Base-by-base conservation (phyloP, 805 yeast genomes). In the Cyberlindnera misumaiensis region DNA sequence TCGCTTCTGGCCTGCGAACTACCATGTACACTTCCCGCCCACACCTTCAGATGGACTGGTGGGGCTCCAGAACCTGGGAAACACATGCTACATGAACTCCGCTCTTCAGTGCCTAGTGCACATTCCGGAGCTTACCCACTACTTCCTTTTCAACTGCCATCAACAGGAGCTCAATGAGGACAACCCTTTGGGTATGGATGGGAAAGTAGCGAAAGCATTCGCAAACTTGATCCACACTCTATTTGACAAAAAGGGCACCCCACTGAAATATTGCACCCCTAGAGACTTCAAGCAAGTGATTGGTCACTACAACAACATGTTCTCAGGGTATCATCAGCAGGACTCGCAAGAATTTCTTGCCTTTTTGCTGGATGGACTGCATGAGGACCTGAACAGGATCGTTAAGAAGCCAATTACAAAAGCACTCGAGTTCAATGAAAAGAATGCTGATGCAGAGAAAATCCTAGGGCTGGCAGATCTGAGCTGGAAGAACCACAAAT, bases 291-390 rank as follows among this genome's bases (percentile, higher is more conserved):
- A 85, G 51, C 64, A 70, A 26, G 78, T 85, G 0, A 70, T 90
- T 26, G 97, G 97, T 0, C 72, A 80, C 43, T 83, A 73, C 53
- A 83, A 88, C 29, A 72, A 81, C 2, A 73, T 82, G 69, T 90
- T 88, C 63, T 73, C 80, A 0, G 94, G 86, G 3, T 81, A 79
- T 48, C 77, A 75, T 42, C 97, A 90, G 57, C 97, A 90, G 53
- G 97, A 90, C 56, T 84, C 96, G 2, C 96, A 89, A 56, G 97
- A 90, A 56, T 83, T 90, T 53, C 70, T 88, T 36, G 89, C 94
- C 24, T 90, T 84, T 68, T 59, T 90, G 25, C 65, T 90, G 20
- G 96, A 90, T 60, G 88, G 93, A 2, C 64, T 90, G 28, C 97
- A 90, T 55, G 97, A 90, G 59, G 97, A 90, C 60, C 67, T 90